phyloP scores from a whole-genome alignment of 176 grass and related monocot species.

The Aegilops umbellulata region DNA sequence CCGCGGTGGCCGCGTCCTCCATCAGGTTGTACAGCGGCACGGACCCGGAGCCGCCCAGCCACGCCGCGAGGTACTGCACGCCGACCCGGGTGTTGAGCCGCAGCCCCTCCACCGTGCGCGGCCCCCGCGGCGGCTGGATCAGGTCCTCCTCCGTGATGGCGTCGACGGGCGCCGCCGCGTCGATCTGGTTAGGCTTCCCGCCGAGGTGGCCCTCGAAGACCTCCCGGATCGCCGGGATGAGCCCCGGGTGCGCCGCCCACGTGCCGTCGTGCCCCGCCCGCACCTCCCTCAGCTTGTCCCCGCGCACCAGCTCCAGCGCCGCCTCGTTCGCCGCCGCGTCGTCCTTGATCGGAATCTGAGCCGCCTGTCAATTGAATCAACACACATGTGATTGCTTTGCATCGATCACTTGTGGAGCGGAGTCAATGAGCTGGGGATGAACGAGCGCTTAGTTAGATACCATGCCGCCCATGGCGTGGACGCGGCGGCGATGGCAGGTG shows the following conservation, averaged over 20 bases:
- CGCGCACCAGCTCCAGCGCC: slow-evolving; percentile 79
- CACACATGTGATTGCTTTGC: not conserved
- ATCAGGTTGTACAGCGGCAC: slow-evolving; percentile 94
- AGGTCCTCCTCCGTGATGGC: slow-evolving; percentile 71
- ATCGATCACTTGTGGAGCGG: not conserved
- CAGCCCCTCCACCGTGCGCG: slow-evolving; percentile 69
- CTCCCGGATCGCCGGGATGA: slow-evolving; percentile 73
- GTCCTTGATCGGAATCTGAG: slow-evolving; percentile 91
- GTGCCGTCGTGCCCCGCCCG: slow-evolving; percentile 87
- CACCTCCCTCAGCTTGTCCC: slow-evolving; percentile 86
- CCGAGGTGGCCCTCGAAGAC: slow-evolving; percentile 67
- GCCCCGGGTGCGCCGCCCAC: slow-evolving; percentile 95
- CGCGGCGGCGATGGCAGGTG: slow-evolving; percentile 82
- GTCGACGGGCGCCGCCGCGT: slow-evolving; percentile 17
- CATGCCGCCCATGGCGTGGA: slow-evolving; percentile 99
- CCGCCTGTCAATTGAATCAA: slow-evolving; percentile 47
- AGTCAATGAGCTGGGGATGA: not conserved
- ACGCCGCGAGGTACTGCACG: slow-evolving; percentile 83
- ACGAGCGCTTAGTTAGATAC: slow-evolving; percentile 20
- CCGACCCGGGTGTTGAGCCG: slow-evolving; percentile 84
- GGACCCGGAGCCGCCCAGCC: slow-evolving; percentile 70
- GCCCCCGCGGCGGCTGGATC: slow-evolving; percentile 54
- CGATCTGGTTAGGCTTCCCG: slow-evolving; percentile 70
- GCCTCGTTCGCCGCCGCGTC: slow-evolving; percentile 73
- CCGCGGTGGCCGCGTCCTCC: slow-evolving; percentile 95